A percentile compares a stretch with the other conserved stretches of the same genome.
These are phyloP conservation scores for Metschnikowia henanensis DNA, from an alignment of 805 yeast species.

Conservation along the genomic window DNA sequence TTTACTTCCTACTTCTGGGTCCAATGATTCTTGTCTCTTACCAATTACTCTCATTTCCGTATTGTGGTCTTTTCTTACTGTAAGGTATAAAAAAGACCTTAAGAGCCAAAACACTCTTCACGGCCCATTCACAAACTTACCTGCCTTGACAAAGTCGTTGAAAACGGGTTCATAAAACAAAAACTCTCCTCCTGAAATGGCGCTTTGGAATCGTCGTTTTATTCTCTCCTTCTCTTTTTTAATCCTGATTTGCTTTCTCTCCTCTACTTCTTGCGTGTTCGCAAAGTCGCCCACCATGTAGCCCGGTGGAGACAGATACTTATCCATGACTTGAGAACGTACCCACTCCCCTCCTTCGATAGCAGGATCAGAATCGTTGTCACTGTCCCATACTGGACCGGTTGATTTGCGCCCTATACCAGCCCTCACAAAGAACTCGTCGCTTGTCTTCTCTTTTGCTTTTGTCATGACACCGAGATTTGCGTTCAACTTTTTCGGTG, in stretches of 20 bases:
- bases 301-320: conserved; percentile 41
- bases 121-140: conserved; percentile 9
- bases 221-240: conserved; percentile 29
- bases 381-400: conserved; percentile 21
- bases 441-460: conserved; percentile 18
- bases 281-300: conserved; percentile 41
- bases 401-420: conserved; percentile 14
- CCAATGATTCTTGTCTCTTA: too few relatives aligned
- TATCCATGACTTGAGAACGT: conserved; percentile 34
- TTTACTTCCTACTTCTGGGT: too few relatives aligned
- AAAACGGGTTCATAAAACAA: conserved; percentile 31
- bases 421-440: conserved; percentile 19
- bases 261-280: conserved; percentile 30
- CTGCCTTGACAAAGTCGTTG: conserved; percentile 26
- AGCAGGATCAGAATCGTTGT: conserved; percentile 14
- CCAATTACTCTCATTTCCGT: too few relatives aligned
- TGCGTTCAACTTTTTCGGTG: conserved; percentile 16
- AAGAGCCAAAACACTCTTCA: too few relatives aligned
- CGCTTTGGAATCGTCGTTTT: conserved; percentile 27
- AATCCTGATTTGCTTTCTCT: conserved; percentile 21
- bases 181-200: conserved; percentile 32
- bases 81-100: too few relatives aligned
- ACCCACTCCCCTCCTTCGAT: conserved; percentile 12
- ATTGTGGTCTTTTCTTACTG: too few relatives aligned
- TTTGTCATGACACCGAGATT: conserved; percentile 22